A percentile compares a stretch with the other conserved stretches of the same genome.
Evolutionary conservation across 495 filamentous ascomycete species (phyloP).

Genomic region (Cenococcum geophilum): DNA sequence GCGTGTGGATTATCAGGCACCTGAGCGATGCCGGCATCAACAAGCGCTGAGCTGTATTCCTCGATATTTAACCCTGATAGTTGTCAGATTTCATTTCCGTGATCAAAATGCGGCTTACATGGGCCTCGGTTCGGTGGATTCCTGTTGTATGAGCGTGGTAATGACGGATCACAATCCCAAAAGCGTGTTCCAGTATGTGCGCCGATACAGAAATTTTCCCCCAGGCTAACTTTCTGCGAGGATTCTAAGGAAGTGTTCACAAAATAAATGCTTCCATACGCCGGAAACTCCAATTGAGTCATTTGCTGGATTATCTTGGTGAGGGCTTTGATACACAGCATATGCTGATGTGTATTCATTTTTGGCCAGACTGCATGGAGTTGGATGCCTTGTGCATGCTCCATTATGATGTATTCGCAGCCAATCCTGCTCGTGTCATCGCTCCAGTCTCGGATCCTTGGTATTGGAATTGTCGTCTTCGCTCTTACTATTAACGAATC

Average conservation of each 20-base stretch:
- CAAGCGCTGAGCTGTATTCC: no score
- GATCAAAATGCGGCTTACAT: no score
- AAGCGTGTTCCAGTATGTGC: constrained; percentile 39
- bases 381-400: constrained; percentile 38
- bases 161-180: constrained; percentile 39
- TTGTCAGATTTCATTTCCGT: no score
- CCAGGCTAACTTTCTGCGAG: constrained; percentile 30
- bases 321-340: constrained; percentile 37
- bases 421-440: constrained; percentile 38
- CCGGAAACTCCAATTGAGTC: constrained; percentile 38
- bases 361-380: constrained; percentile 38
- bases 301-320: constrained; percentile 35
- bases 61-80: no score
- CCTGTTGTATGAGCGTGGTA: constrained; percentile 32
- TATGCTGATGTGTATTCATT: constrained; percentile 40
- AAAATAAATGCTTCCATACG: constrained; percentile 42
- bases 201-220: constrained; percentile 40
- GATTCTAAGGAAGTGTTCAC: constrained; percentile 22
- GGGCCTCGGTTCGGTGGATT: constrained; percentile 34
- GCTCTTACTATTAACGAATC: constrained; percentile 31
- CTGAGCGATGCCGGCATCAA: no score
- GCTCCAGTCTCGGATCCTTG: constrained; percentile 42
- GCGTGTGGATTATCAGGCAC: no score
- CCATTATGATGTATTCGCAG: constrained; percentile 45
- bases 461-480: constrained; percentile 38